A percentile compares a stretch with the other conserved stretches of the same genome.
Conservation (phyloP, 2,329 filamentous ascomycete species). For the Fusarium ramigenum region DNA sequence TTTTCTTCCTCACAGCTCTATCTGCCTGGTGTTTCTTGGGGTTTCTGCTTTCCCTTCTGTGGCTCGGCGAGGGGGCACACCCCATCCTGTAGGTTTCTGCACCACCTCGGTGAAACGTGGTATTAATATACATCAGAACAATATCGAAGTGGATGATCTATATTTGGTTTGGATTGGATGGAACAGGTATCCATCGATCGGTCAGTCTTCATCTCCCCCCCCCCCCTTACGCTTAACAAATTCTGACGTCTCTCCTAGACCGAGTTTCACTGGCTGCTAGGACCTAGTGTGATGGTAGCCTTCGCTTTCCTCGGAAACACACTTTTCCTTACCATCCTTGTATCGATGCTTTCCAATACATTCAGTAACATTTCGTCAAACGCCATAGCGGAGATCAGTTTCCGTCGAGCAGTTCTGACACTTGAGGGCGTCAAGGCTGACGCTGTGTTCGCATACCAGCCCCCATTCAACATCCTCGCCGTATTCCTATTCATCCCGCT, state of each 20-base stretch:
- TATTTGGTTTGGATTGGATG: constrained; percentile 91
- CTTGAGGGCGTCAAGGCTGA: constrained; percentile 89
- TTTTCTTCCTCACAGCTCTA: constrained; percentile 78
- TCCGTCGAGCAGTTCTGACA: constrained; percentile 80
- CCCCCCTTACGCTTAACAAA: background rate
- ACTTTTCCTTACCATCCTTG: constrained; percentile 86
- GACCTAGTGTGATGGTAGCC: constrained; percentile 81
- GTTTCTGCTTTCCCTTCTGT: constrained; percentile 80
- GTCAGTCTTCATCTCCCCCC: constrained; percentile 47
- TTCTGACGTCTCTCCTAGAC: constrained; percentile 50
- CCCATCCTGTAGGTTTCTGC: constrained; percentile 60
- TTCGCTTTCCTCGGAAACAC: constrained; percentile 90
- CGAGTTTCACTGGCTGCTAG: constrained; percentile 82
- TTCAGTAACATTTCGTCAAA: constrained; percentile 82
- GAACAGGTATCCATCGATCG: constrained; percentile 68
- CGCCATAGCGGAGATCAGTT: constrained; percentile 84
- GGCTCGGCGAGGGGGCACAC: constrained; percentile 75
- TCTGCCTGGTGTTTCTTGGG: constrained; percentile 86
- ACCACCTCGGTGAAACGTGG: background rate
- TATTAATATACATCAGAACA: constrained; percentile 54
- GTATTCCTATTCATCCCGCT: constrained; percentile 78
- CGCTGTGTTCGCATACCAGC: constrained; percentile 82
- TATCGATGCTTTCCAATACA: constrained; percentile 86
- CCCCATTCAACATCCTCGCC: constrained; percentile 85
- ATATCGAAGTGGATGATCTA: constrained; percentile 93